Conservation (phyloP, 139 green algal species). For the Chlorella sp. region DNA sequence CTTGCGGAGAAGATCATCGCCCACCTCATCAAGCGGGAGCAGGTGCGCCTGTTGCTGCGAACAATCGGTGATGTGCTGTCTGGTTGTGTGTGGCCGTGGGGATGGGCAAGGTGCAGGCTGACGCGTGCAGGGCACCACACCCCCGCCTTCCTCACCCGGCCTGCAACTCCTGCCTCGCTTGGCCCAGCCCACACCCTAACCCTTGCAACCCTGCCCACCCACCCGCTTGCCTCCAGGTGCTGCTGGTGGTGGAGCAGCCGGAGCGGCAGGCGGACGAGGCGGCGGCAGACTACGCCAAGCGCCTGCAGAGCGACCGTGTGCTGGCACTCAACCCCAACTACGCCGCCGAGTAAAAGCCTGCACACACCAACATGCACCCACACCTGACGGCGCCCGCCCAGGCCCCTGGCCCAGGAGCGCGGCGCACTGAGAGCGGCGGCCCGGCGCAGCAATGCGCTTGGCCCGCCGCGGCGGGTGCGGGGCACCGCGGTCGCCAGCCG, state of each 20-base stretch:
- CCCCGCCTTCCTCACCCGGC: background rate
- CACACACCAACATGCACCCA: too few species aligned
- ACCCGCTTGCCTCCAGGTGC: conserved; percentile 26
- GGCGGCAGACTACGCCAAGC: conserved; percentile 52
- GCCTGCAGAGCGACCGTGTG: conserved; percentile 71
- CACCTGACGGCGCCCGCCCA: too few species aligned
- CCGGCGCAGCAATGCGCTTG: too few species aligned
- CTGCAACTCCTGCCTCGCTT: background rate
- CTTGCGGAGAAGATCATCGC: conserved; percentile 71
- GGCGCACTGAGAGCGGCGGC: too few species aligned
- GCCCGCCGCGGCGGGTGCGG: too few species aligned
- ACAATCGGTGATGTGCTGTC: background rate
- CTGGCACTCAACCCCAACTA: conserved; percentile 87
- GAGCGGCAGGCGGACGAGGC: conserved; percentile 60
- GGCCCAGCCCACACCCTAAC: background rate
- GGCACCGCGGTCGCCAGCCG: too few species aligned
- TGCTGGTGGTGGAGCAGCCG: conserved; percentile 74
- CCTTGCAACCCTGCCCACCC: background rate
- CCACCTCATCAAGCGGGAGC: conserved; percentile 74
- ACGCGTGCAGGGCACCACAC: too few species aligned
- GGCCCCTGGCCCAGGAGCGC: too few species aligned
- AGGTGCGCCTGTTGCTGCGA: background rate
- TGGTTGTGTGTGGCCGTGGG: background rate
- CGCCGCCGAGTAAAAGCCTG: background rate
- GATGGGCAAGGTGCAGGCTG: too few species aligned